Conservation (phyloP, 2,329 filamentous ascomycete species). For the Xylariaceae sp. region DNA sequence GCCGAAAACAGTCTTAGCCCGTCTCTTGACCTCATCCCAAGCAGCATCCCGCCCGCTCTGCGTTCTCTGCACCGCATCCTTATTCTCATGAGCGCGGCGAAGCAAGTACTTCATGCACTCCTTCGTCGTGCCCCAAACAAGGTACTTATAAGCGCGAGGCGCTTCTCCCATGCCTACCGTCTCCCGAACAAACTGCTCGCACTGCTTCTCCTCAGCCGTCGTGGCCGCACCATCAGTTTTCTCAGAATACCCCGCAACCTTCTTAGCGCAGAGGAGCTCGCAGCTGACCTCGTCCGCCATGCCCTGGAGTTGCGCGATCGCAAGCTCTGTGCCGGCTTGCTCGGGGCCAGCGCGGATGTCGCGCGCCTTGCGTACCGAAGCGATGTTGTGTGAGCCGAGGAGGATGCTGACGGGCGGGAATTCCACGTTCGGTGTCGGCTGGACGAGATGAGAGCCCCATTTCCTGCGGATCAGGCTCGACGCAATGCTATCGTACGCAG, state of each 20-base stretch:
- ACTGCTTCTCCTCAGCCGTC: not conserved
- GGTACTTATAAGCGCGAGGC: slow-evolving; percentile 58
- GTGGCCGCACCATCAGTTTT: too few relatives aligned
- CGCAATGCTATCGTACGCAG: slow-evolving; percentile 68
- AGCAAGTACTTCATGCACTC: slow-evolving; percentile 86
- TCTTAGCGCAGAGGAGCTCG: slow-evolving; percentile 42
- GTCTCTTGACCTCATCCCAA: slow-evolving; percentile 56
- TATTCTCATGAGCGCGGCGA: slow-evolving; percentile 70
- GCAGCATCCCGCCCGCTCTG: slow-evolving; percentile 59
- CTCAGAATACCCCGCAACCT: too few relatives aligned
- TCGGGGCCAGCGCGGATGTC: slow-evolving; percentile 45
- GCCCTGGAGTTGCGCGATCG: slow-evolving; percentile 81
- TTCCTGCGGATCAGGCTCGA: slow-evolving; percentile 61
- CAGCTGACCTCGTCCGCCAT: slow-evolving; percentile 93
- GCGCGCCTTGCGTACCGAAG: slow-evolving; percentile 59
- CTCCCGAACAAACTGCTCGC: not conserved
- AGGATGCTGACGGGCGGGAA: slow-evolving; percentile 63
- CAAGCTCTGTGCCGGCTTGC: slow-evolving; percentile 40
- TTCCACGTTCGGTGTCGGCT: slow-evolving; percentile 38
- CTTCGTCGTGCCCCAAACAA: slow-evolving; percentile 65
- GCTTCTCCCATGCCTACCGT: slow-evolving; percentile 10
- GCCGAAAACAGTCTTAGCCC: slow-evolving; percentile 42
- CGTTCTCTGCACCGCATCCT: slow-evolving; percentile 63
- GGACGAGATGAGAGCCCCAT: slow-evolving; percentile 54
- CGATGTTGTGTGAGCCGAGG: slow-evolving; percentile 78